Evolutionary conservation across 495 filamentous ascomycete species (phyloP).

Genomic region (Neurospora sp.): DNA sequence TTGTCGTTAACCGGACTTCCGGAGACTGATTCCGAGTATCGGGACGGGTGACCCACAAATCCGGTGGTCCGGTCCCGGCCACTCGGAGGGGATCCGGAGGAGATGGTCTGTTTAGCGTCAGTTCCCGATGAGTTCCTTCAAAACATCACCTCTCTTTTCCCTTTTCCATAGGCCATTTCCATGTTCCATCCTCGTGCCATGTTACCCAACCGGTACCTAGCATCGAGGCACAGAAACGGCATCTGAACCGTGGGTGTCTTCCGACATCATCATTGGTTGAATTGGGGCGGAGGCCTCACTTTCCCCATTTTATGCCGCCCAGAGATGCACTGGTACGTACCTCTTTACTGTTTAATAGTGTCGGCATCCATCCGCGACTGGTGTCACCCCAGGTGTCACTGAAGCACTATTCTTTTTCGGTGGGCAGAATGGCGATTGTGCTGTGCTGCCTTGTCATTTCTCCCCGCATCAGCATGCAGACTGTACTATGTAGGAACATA

Average conservation of each 20-base stretch:
- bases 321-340: background rate
- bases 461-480: background rate
- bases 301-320: background rate
- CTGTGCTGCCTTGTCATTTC: background rate
- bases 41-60: background rate
- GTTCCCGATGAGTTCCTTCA: fast-evolving
- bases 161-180: background rate
- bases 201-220: background rate
- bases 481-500: background rate
- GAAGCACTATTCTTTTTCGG: background rate
- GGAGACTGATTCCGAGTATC: background rate
- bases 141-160: background rate
- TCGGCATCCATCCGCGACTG: background rate
- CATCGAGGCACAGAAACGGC: background rate
- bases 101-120: background rate
- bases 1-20: background rate
- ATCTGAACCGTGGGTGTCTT: background rate
- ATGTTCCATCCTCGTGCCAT: background rate
- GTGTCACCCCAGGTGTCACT: background rate
- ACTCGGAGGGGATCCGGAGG: background rate
- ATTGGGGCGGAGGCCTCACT: background rate
- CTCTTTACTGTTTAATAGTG: background rate
- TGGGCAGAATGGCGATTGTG: background rate
- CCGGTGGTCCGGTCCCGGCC: background rate
- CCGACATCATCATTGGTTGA: background rate